Base-by-base conservation (phyloP, 2,329 filamentous ascomycete genomes). In the Drechslerella coelobrocha region DNA sequence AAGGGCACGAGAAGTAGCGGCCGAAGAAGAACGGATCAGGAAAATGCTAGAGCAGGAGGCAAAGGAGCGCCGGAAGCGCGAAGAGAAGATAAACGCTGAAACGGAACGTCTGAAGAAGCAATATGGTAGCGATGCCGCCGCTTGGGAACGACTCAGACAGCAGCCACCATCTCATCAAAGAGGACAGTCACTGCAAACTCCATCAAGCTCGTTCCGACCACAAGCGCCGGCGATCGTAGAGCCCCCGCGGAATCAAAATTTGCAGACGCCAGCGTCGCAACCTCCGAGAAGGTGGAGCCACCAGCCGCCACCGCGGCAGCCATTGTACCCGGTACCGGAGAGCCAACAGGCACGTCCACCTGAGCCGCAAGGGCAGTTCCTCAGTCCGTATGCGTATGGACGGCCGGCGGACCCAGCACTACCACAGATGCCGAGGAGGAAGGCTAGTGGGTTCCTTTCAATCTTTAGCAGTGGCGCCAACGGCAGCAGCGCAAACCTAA, bases 61-160 rank as follows among this genome's bases (percentile, higher is more conserved):
- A 1, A 62, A 61, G 43, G 76, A 79, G 45, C 78, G 79, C 21
- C 61, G 79, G 24, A 79, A 79, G 29, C 81, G 82, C 65, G 84
- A 88, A 29, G 84, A 83, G 8, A 81, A 82, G 48, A 82, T 91
- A 9, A 87, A 96, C 34, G 85, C 86, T 45, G 92, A 97, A 79
- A 96, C 91, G 0, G 88, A 88, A 74, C 84, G 91, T 0, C 80
- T 97, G 6, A 54, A 37, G 34, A 59, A 66, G 23, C 53, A 75
- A 26, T 75, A 74, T 23, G 72, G 74, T n/a, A 62, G 55, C 7
- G 72, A 75, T 26, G 45, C 53, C 1, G 26, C 14, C 7, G 65
- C 59, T 6, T 73, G 63, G 71, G 60, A 69, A 4, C 23, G 37
- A 24, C 21, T 62, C 52, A n/a, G 57, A 51, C 24, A 63, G 39